Percentiles rank a stretch among this genome's conserved stretches.
Evolutionary conservation across 2,329 filamentous ascomycete species (phyloP).

Genomic region (Fusarium bulbicola): DNA sequence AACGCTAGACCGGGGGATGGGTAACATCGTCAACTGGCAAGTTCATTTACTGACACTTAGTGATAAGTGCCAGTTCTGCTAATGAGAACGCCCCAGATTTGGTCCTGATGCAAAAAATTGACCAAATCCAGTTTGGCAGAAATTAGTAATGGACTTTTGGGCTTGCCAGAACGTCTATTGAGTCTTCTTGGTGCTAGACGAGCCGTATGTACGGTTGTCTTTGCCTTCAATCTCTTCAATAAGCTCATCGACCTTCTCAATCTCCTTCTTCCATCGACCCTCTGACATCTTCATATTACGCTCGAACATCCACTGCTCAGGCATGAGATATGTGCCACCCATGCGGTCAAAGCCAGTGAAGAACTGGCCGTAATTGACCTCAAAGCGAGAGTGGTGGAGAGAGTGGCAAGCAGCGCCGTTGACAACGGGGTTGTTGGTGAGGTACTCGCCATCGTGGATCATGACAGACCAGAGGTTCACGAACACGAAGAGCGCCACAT

Average conservation of each 20-base stretch:
- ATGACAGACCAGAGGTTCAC: constrained; percentile 98
- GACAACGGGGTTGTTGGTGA: constrained; percentile 88
- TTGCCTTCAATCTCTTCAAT: constrained; percentile 74
- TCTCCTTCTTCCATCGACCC: constrained; percentile 81
- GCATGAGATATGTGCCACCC: constrained; percentile 85
- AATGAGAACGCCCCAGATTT: not conserved
- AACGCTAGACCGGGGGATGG: not conserved
- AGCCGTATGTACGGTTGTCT: constrained; percentile 61
- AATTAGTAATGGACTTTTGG: not conserved
- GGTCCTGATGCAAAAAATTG: not conserved
- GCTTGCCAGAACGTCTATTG: constrained; percentile 16
- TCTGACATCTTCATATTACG: constrained; percentile 87
- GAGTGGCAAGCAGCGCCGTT: constrained; percentile 94
- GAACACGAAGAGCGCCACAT: constrained; percentile 85
- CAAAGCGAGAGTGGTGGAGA: constrained; percentile 70
- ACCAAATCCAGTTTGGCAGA: not conserved
- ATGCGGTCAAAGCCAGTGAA: constrained; percentile 91
- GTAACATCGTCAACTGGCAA: not conserved
- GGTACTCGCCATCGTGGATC: constrained; percentile 95
- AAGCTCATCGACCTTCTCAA: constrained; percentile 65
- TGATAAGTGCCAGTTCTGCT: not conserved
- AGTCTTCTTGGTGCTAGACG: constrained; percentile 56
- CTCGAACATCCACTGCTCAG: constrained; percentile 85
- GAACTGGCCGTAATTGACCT: constrained; percentile 89
- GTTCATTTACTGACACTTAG: not conserved